These are phyloP conservation scores for Ogataea kodamae DNA, from an alignment of 805 yeast species.

Conservation along the genomic window DNA sequence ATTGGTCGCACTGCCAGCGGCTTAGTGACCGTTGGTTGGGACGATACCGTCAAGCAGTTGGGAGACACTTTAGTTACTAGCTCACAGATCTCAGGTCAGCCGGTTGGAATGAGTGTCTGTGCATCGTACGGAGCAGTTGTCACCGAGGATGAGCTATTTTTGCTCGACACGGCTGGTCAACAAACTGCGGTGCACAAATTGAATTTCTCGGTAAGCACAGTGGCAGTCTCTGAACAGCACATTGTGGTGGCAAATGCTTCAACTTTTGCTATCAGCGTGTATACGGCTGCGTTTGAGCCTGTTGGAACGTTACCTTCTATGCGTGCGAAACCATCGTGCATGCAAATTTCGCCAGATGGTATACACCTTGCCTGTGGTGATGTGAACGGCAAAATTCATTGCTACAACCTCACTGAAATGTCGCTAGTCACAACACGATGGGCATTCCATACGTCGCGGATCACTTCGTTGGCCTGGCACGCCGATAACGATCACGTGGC, in stretches of 20 bases:
- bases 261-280: slow-evolving; percentile 40
- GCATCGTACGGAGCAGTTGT: slow-evolving; percentile 40
- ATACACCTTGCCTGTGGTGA: slow-evolving; percentile 80
- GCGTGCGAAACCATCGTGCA: slow-evolving; percentile 59
- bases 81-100: slow-evolving; percentile 45
- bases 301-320: slow-evolving; percentile 34
- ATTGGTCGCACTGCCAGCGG: slow-evolving; percentile 32
- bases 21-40: slow-evolving; percentile 68
- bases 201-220: slow-evolving; percentile 41
- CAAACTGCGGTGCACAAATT: slow-evolving; percentile 30
- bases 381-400: slow-evolving; percentile 76
- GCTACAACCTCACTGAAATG: slow-evolving; percentile 55
- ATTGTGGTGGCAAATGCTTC: slow-evolving; percentile 50
- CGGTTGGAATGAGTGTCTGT: slow-evolving; percentile 39
- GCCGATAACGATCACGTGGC: slow-evolving; percentile 67
- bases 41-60: slow-evolving; percentile 58
- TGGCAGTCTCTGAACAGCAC: slow-evolving; percentile 40
- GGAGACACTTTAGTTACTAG: slow-evolving; percentile 27
- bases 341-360: slow-evolving; percentile 70
- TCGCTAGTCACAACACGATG: slow-evolving; percentile 78
- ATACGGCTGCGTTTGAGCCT: slow-evolving; percentile 24
- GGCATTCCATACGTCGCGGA: slow-evolving; percentile 90
- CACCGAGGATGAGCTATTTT: slow-evolving; percentile 40
- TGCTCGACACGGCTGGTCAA: slow-evolving; percentile 33
- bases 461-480: slow-evolving; percentile 77